Evolutionary conservation across 441 rosid genomes (phyloP).

Genomic region (Hura crepitans): DNA sequence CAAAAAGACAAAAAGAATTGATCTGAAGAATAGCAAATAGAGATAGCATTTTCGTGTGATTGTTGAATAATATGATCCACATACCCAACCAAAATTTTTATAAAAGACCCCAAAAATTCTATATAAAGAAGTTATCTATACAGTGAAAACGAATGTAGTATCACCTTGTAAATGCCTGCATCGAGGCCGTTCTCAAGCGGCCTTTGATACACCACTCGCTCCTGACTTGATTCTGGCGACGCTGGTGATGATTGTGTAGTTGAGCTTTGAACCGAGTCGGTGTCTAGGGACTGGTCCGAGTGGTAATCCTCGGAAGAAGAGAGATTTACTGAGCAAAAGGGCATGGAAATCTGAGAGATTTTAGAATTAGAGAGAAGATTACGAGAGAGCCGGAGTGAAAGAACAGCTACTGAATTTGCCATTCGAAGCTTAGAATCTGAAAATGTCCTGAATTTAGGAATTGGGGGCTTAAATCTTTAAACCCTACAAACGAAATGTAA

Average conservation of each 20-base stretch:
- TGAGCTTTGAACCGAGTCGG: slow-evolving; percentile 25
- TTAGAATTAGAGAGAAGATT: slow-evolving; percentile 40
- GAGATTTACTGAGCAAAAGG: slow-evolving; percentile 42
- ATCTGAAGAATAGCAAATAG: neutral
- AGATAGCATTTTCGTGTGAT: neutral
- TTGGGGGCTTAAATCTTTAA: slow-evolving; percentile 6
- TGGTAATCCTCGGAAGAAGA: slow-evolving; percentile 33
- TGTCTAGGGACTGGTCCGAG: slow-evolving; percentile 34
- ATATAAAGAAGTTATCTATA: neutral
- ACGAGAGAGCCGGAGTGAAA: slow-evolving; percentile 44
- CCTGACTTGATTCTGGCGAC: slow-evolving; percentile 23
- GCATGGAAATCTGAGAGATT: slow-evolving; percentile 30
- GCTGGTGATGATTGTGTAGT: slow-evolving; percentile 15
- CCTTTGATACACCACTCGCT: slow-evolving; percentile 36
- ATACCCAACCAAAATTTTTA: too few relatives aligned
- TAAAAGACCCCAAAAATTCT: neutral
- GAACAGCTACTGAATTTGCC: slow-evolving; percentile 30
- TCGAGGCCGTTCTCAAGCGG: slow-evolving; percentile 77
- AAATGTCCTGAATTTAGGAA: too few relatives aligned
- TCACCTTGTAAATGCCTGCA: slow-evolving; percentile 72
- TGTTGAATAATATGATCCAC: neutral
- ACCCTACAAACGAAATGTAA: slow-evolving; percentile 3
- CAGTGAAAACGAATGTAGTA: neutral
- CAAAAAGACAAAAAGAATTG: neutral
- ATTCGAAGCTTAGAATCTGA: neutral